phyloP scores from a whole-genome alignment of 2,329 filamentous ascomycete species.

The Hypoxylon sp. region DNA sequence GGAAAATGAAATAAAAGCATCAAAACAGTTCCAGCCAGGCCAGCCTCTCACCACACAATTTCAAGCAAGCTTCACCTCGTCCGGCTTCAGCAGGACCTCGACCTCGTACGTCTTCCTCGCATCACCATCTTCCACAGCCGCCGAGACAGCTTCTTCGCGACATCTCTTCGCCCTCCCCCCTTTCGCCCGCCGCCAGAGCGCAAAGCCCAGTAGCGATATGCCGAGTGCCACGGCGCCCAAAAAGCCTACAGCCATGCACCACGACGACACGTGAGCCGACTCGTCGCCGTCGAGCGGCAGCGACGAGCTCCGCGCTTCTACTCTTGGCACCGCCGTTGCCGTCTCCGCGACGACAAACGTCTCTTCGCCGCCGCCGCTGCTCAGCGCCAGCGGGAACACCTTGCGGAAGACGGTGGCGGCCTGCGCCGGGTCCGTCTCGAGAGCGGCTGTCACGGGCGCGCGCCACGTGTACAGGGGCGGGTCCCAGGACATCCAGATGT shows the following conservation, averaged over 20 bases:
- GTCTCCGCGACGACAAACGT: not conserved
- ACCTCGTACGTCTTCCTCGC: slow-evolving; percentile 6
- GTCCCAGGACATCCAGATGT: slow-evolving; percentile 32
- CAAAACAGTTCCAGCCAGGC: not conserved
- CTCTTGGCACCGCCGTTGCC: too few species aligned
- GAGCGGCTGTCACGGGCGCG: slow-evolving; percentile 1
- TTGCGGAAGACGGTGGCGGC: slow-evolving; percentile 26
- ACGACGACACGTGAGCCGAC: not conserved
- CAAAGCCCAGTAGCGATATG: slow-evolving; percentile 8
- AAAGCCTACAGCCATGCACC: not conserved
- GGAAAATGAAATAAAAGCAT: not conserved
- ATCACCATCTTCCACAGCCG: too few species aligned
- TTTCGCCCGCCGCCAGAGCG: not conserved
- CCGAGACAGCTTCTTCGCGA: not conserved
- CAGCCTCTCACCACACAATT: not conserved
- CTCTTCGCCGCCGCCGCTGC: not conserved
- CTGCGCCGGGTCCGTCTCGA: slow-evolving; percentile 16
- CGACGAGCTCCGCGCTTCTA: not conserved
- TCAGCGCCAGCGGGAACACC: slow-evolving; percentile 30
- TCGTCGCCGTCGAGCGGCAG: not conserved
- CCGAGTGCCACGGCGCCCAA: slow-evolving; percentile 5
- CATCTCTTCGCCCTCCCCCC: slow-evolving; percentile 1
- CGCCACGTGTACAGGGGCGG: slow-evolving; percentile 26
- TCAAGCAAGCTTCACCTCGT: slow-evolving; percentile 1
- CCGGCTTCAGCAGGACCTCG: not conserved